These are phyloP conservation scores for Prillingera fragicola DNA, from an alignment of 1,284 basidiomycete genomes.

Conservation along the genomic window DNA sequence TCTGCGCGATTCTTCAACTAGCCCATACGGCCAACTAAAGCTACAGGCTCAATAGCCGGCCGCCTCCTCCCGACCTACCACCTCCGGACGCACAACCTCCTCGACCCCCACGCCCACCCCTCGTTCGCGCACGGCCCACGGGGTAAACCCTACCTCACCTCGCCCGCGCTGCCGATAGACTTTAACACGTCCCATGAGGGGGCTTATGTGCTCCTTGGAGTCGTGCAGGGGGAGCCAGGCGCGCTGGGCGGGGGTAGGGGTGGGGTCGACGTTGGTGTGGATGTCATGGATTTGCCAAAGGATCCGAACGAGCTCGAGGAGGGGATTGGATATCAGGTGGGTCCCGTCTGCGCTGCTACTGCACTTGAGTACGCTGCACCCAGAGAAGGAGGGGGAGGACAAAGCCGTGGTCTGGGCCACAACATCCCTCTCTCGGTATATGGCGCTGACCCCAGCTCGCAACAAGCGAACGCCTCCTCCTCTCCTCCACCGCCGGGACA, in stretches of 20 bases:
- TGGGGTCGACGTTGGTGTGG: slow-evolving; percentile 30
- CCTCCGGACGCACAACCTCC: slow-evolving; percentile 16
- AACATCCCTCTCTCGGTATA: not conserved
- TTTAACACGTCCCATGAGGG: slow-evolving; percentile 44
- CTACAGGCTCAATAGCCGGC: slow-evolving; percentile 31
- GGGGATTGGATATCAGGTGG: slow-evolving; percentile 15
- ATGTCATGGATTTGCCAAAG: slow-evolving; percentile 33
- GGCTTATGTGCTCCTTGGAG: slow-evolving; percentile 28
- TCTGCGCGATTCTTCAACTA: too few relatives aligned
- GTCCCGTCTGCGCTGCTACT: slow-evolving; percentile 6
- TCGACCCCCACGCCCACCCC: slow-evolving; percentile 10
- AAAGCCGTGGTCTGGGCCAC: not conserved
- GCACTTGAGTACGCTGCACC: too few relatives aligned
- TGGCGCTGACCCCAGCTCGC: slow-evolving; percentile 23
- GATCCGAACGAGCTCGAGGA: slow-evolving; percentile 20
- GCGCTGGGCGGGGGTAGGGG: not conserved
- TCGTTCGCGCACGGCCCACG: slow-evolving; percentile 20
- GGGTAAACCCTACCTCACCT: slow-evolving; percentile 36
- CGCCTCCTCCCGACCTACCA: slow-evolving; percentile 37
- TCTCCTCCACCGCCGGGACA: slow-evolving; percentile 10
- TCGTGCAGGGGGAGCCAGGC: slow-evolving; percentile 7
- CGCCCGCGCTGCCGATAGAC: slow-evolving; percentile 25
- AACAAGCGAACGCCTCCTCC: slow-evolving; percentile 15
- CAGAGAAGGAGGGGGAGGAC: too few relatives aligned
- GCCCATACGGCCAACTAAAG: not conserved